Evolutionary conservation across 75 land plant species (phyloP).

Genomic region (Cupressus sempervirens): DNA sequence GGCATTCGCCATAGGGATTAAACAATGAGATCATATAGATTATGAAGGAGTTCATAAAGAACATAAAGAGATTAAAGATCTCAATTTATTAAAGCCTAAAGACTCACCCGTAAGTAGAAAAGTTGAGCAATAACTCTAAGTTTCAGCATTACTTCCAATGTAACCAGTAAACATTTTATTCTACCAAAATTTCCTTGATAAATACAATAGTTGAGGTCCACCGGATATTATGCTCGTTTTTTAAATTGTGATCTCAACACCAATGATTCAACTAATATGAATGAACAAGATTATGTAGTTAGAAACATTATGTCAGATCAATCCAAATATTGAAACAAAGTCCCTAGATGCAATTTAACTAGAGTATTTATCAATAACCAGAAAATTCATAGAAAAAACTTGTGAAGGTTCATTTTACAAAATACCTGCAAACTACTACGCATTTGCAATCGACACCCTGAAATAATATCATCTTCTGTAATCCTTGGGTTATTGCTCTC

Average conservation of each 20-base stretch:
- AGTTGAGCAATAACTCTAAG: too few relatives aligned
- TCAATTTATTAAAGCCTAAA: too few relatives aligned
- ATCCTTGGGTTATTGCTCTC: conserved; percentile 21
- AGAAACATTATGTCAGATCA: not conserved
- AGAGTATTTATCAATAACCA: not conserved
- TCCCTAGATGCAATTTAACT: not conserved
- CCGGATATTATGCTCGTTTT: too few relatives aligned
- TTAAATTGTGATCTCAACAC: not conserved
- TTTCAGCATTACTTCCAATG: too few relatives aligned
- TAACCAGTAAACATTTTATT: too few relatives aligned
- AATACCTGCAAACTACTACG: conserved; percentile 34
- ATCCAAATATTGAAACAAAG: not conserved
- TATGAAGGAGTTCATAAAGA: too few relatives aligned
- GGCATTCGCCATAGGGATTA: too few relatives aligned
- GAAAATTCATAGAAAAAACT: not conserved
- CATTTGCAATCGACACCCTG: conserved; percentile 32
- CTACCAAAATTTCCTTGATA: too few relatives aligned
- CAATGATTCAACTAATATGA: not conserved
- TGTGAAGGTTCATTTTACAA: not conserved
- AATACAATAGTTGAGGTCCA: too few relatives aligned
- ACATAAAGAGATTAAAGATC: too few relatives aligned
- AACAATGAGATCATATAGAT: too few relatives aligned
- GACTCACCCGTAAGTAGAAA: too few relatives aligned
- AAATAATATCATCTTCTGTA: conserved; percentile 29
- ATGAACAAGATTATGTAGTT: not conserved